These are phyloP conservation scores for Ophiocordyceps australis DNA, from an alignment of 2,329 filamentous ascomycete species.

Conservation along the genomic window DNA sequence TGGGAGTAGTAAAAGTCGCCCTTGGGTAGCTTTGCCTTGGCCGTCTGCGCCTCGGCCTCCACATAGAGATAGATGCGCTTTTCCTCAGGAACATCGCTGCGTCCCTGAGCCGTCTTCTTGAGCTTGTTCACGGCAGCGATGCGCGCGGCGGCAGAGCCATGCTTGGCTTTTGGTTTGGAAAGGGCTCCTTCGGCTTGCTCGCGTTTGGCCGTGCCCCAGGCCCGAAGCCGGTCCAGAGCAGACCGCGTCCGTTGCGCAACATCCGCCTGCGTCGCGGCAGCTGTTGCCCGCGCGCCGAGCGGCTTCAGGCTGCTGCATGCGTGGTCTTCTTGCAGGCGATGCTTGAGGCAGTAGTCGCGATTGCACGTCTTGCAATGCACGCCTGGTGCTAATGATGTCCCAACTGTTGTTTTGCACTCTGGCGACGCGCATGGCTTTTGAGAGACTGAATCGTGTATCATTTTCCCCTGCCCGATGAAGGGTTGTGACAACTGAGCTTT, in stretches of 20 bases:
- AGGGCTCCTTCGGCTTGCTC: conserved; percentile 38
- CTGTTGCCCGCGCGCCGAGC: no score
- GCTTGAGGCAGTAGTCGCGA: conserved; percentile 59
- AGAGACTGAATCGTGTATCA: conserved; percentile 32
- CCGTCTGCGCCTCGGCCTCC: conserved; percentile 76
- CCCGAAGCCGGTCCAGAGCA: conserved; percentile 59
- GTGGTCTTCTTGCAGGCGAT: conserved; percentile 64
- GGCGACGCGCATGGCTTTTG: conserved; percentile 52
- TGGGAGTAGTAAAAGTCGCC: conserved; percentile 65
- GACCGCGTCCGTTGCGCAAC: conserved; percentile 46
- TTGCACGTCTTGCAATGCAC: conserved; percentile 58
- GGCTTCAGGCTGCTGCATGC: conserved; percentile 61
- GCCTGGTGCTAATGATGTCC: conserved; percentile 47
- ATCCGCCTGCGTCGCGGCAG: conserved; percentile 22
- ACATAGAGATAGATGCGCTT: conserved; percentile 85
- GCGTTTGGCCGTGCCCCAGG: conserved; percentile 65
- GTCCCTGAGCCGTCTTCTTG: conserved; percentile 80
- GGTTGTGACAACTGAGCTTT: conserved; percentile 32
- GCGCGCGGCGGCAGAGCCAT: conserved; percentile 43
- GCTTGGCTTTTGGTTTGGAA: conserved; percentile 42
- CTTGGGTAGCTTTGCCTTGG: conserved; percentile 65
- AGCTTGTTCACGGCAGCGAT: conserved; percentile 56
- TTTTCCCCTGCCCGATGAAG: conserved; percentile 33
- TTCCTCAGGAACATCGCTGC: conserved; percentile 59
- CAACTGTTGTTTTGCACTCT: conserved; percentile 51